Evolutionary conservation across 257 asterid genomes (phyloP), one percentile per base, ranked within the genome.

Genomic region (Ocimum tenuiflorum): DNA sequence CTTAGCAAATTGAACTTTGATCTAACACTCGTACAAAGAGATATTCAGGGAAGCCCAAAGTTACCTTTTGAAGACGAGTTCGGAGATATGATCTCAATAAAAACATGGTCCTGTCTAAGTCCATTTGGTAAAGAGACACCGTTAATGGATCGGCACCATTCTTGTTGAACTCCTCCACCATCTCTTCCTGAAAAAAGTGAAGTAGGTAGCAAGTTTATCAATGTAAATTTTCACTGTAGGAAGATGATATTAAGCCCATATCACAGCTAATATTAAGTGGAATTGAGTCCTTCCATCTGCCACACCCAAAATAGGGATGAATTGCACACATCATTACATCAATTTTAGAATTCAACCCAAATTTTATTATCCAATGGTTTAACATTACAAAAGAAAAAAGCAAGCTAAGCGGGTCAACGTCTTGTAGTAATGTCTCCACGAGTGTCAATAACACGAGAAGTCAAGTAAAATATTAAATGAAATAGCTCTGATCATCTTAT

Each of bases 111-210:
- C 96, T 82, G 59, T 92, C 96, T 81, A 89, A 70, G 80, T 92
- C 99, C 96, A 89, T 86, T 81, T 88, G 91, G 80, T 89, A 86
- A 62, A 92, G 99, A 31, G 97, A 92, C 29, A 84, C 81, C 0
- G 88, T 87, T 48, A 92, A 85, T 1, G 95, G 97, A 68, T 92
- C 99, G 38, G 73, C 80, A 15, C 85, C 96, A 65, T 49, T 83
- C 19, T 67, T 75, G 59, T 69, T 78, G 63, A 69, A 81, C 39
- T 86, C 88, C 4, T 77, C 96, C 58, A 85, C 83, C 65, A 76
- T 81, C 61, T 84, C 96, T 82, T 92, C 99, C 97, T 92, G 58
- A 46, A 58, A n/a, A 77, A 61, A 23, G 1, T 55, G 14, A 46
- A 57, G 23, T 20, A 65, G 48, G 50, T 50, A 51, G 49, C 20